Base-by-base conservation (phyloP, 1,139 yeast genomes). In the Magnusiomyces suaveolens region DNA sequence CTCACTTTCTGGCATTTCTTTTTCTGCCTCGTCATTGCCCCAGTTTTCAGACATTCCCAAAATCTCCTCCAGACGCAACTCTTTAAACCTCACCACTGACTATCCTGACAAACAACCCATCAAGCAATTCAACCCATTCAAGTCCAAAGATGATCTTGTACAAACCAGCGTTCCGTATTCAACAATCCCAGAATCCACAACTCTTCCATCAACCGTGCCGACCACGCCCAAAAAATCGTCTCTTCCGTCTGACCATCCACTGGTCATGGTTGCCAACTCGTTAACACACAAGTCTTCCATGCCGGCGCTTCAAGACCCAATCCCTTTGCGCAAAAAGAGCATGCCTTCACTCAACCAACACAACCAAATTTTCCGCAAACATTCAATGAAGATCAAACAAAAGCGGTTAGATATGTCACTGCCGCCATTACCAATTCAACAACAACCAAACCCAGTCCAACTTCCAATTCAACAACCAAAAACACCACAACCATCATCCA, bases 101-200 rank as follows among this genome's bases (percentile, higher is more conserved):
- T 18, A 41, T 20, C 29, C 48, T 26, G 48, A 36, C 18, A 38
- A n/a, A 2, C 38, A 24, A n/a, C 48, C 26, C 10, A 26, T 46
- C 20, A 46, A 29, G 24, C 38, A 36, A 3, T n/a, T n/a, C n/a
- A n/a, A n/a, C n/a, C n/a, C n/a, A n/a, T n/a, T n/a, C n/a, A n/a
- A 26, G 14, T 46, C 48, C 10, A 46, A 46, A 18, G n/a, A n/a
- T 26, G 16, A 36, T 26, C 48, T 46, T 46, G 48, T 26, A 14
- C 38, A 46, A 46, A 36, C 8, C 23, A 29, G 48, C 38, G 36
- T 46, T 25, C 48, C 48, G n/a, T 46, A 46, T 26, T 46, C 48
- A 12, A 46, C 48, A 16, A 46, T 46, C 23, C 48, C 48, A 4
- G 48, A 46, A 32, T 18, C 44, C 24, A 26, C 20, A 32, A 8